These are phyloP conservation scores for Clonostachys byssicola DNA, from an alignment of 2,329 filamentous ascomycete species.

Conservation along the genomic window DNA sequence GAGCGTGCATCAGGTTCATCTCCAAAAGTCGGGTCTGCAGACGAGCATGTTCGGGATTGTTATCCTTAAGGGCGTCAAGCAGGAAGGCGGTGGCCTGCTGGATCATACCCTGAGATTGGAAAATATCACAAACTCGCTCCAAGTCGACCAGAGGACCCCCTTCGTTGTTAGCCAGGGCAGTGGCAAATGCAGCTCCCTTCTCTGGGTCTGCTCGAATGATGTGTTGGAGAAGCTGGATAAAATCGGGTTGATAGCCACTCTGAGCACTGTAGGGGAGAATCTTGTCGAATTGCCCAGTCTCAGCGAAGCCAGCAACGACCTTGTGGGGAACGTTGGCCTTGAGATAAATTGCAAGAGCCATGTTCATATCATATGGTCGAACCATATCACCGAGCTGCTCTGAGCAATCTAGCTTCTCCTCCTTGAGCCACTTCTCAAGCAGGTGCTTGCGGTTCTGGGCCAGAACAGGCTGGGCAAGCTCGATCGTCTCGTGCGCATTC, in stretches of 20 bases:
- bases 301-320: conserved; percentile 90
- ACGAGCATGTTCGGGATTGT: conserved; percentile 88
- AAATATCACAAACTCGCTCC: conserved; percentile 93
- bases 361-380: conserved; percentile 79
- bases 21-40: conserved; percentile 93
- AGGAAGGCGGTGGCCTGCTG: conserved; percentile 98
- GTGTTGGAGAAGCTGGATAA: conserved; percentile 85
- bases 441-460: conserved; percentile 93
- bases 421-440: conserved; percentile 95
- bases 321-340: conserved; percentile 89
- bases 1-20: conserved; percentile 96
- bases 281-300: conserved; percentile 95
- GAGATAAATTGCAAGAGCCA: conserved; percentile 86
- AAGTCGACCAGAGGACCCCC: conserved; percentile 85
- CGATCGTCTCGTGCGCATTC: conserved; percentile 90
- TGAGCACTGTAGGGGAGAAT: conserved; percentile 88
- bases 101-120: conserved; percentile 96
- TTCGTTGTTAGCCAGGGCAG: conserved; percentile 85
- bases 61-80: conserved; percentile 90
- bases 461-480: conserved; percentile 88
- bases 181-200: conserved; percentile 91
- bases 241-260: conserved; percentile 90
- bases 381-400: conserved; percentile 96
- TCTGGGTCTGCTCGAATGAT: conserved; percentile 89
- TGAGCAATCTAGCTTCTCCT: conserved; percentile 93